Percentiles rank a stretch among this genome's conserved stretches.
Evolutionary conservation across 1,139 yeast species (phyloP).

Genomic region (Debaryomycetaceae sp.): DNA sequence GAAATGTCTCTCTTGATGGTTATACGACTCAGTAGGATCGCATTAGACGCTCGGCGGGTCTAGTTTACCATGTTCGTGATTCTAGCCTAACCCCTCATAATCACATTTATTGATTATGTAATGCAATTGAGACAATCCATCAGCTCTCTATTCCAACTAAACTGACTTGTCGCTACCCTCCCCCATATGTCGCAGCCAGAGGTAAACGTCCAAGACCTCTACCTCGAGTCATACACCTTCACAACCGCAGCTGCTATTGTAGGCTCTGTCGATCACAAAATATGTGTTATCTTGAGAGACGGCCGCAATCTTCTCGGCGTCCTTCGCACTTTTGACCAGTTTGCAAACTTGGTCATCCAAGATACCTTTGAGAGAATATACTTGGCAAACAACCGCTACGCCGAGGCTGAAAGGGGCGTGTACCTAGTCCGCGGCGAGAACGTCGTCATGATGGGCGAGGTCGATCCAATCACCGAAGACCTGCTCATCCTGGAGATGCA

Average conservation of each 20-base stretch:
- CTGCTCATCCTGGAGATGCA: constrained; percentile 47
- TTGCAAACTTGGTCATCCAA: constrained; percentile 85
- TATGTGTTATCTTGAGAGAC: constrained; percentile 79
- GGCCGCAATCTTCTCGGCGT: constrained; percentile 87
- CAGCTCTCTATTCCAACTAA: too few relatives aligned
- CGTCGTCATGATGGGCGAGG: constrained; percentile 90
- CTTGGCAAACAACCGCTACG: constrained; percentile 41
- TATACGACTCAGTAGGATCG: too few relatives aligned
- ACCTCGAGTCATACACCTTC: constrained; percentile 67
- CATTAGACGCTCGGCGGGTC: too few relatives aligned
- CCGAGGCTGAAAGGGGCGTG: constrained; percentile 69
- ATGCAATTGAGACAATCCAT: too few relatives aligned
- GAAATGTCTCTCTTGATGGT: too few relatives aligned
- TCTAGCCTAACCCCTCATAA: too few relatives aligned
- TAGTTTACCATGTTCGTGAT: too few relatives aligned
- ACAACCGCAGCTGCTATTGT: constrained; percentile 96
- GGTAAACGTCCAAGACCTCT: constrained; percentile 36
- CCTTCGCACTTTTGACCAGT: constrained; percentile 90
- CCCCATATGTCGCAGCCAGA: constrained; percentile 5
- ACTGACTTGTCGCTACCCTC: too few relatives aligned
- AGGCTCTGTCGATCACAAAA: constrained; percentile 85
- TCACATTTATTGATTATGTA: too few relatives aligned
- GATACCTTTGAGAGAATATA: constrained; percentile 84
- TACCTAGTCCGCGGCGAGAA: constrained; percentile 94
- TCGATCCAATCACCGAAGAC: constrained; percentile 83